Base-by-base conservation (phyloP, 2,329 filamentous ascomycete genomes). In the Stagonosporopsis rhizophila region DNA sequence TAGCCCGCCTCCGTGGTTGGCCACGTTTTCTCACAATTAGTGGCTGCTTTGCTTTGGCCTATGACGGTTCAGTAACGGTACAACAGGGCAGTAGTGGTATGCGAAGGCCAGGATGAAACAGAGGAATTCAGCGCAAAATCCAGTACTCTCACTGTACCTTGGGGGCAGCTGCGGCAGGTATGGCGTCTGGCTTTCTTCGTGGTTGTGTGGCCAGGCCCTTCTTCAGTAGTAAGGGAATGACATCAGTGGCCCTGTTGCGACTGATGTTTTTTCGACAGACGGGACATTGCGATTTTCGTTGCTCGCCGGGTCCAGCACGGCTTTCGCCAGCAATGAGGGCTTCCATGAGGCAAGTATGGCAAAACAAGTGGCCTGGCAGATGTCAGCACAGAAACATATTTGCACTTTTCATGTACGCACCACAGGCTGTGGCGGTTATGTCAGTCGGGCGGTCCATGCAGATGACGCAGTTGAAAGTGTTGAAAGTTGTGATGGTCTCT, bases 381-480 rank as follows among this genome's bases (percentile, higher is more conserved):
- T 2, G 19, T 66, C 54, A 69, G 64, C 22, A 41, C 23, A 19
- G 20, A 19, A 23, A 9, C 3, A 38, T 2, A 12, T 19, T 25
- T 20, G 76, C 80, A 51, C 25, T 15, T 23, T 17, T 20, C 25
- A 2, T 22, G 23, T 25, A 76, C 81, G 52, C 77, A 86, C 85
- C 86, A 66, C 86, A 88, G 20, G 80, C 73, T 2, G 86, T 87
- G 3, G 80, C 83, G 2, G 85, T 87, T 9, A 85, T 79, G 67
- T 87, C 81, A 8, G 81, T 85, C 2, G 82, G 83, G 4, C 77
- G 80, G 61, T 88, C 86, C 82, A 88, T 83, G 72, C 86, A 88
- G 20, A 88, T 84, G 40, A 87, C 85, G 68, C 86, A 88, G 58
- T 78, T 83, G 67, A 82, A 81, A 5, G 73, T 80, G 20, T 75